Percentiles rank a stretch among this genome's conserved stretches.
Conservation (phyloP, 495 filamentous ascomycete genomes). For the Penicillium coprophilum region DNA sequence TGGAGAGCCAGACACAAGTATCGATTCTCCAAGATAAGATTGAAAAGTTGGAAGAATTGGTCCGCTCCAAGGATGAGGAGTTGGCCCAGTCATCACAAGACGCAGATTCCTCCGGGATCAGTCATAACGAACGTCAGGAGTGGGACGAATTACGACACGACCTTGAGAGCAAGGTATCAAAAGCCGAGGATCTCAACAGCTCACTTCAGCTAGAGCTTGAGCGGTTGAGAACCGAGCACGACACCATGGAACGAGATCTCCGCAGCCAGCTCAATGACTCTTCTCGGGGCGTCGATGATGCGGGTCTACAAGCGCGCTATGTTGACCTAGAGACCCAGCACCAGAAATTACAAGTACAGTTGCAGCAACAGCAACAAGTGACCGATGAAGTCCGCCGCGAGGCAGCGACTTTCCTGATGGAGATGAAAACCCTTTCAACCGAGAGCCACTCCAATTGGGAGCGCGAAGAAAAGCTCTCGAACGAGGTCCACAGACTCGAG, state of each 20-base stretch:
- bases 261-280: constrained; percentile 62
- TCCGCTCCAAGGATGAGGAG: constrained; percentile 60
- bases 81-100: constrained; percentile 41
- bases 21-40: constrained; percentile 72
- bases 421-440: constrained; percentile 85
- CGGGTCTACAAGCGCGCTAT: constrained; percentile 54
- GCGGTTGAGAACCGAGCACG: constrained; percentile 64
- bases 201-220: constrained; percentile 77
- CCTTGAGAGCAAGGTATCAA: constrained; percentile 74
- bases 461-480: constrained; percentile 72
- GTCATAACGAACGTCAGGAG: constrained; percentile 55
- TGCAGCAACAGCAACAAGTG: constrained; percentile 74
- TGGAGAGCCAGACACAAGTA: constrained; percentile 77
- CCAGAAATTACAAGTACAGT: constrained; percentile 64
- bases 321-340: constrained; percentile 70
- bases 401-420: constrained; percentile 77
- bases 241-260: constrained; percentile 60
- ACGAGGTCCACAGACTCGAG: constrained; percentile 71
- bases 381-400: constrained; percentile 86
- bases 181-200: constrained; percentile 74
- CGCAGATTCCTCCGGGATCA: constrained; percentile 31
- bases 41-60: constrained; percentile 61
- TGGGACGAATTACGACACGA: constrained; percentile 72
- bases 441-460: constrained; percentile 77
- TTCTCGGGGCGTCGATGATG: constrained; percentile 36